A percentile compares a stretch with the other conserved stretches of the same genome.
Conservation (phyloP, 2,329 filamentous ascomycete genomes). For the Claviceps sp. region DNA sequence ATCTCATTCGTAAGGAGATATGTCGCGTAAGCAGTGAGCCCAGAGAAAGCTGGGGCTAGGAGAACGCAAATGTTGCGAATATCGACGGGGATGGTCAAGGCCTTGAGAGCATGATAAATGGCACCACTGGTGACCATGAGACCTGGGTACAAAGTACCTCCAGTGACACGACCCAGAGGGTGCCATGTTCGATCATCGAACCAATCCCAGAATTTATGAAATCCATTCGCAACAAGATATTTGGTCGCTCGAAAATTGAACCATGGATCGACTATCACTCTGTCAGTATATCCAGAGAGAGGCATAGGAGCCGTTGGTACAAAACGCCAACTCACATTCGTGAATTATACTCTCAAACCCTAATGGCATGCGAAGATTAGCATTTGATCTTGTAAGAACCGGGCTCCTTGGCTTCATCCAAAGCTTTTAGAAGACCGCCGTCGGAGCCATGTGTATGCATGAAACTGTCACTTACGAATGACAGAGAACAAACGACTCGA, state of each 20-base stretch:
- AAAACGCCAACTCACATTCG: constrained; percentile 61
- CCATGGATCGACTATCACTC: constrained; percentile 79
- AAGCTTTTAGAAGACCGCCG: background rate
- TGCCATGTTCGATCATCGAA: constrained; percentile 99
- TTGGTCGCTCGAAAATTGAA: constrained; percentile 99
- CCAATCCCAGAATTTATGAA: constrained; percentile 99
- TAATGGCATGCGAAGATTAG: constrained; percentile 27
- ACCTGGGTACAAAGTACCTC: constrained; percentile 95
- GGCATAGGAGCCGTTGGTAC: background rate
- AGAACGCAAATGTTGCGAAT: constrained; percentile 98
- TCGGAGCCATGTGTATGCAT: background rate
- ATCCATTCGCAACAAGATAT: constrained; percentile 91
- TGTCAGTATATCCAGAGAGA: constrained; percentile 12
- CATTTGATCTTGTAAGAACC: constrained; percentile 1
- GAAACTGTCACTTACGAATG: constrained; percentile 56
- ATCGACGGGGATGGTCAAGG: constrained; percentile 83
- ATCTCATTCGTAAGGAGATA: constrained; percentile 97
- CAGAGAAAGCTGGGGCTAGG: constrained; percentile 87
- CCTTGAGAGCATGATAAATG: constrained; percentile 88
- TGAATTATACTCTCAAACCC: constrained; percentile 99
- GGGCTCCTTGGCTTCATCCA: background rate
- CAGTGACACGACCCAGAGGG: constrained; percentile 92
- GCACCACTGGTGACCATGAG: constrained; percentile 97
- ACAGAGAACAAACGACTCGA: constrained; percentile 95
- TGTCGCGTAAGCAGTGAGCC: constrained; percentile 79